Evolutionary conservation across 345 rosid genomes (phyloP), one percentile per base, ranked within the genome.

Genomic region (Kernera saxatilis): DNA sequence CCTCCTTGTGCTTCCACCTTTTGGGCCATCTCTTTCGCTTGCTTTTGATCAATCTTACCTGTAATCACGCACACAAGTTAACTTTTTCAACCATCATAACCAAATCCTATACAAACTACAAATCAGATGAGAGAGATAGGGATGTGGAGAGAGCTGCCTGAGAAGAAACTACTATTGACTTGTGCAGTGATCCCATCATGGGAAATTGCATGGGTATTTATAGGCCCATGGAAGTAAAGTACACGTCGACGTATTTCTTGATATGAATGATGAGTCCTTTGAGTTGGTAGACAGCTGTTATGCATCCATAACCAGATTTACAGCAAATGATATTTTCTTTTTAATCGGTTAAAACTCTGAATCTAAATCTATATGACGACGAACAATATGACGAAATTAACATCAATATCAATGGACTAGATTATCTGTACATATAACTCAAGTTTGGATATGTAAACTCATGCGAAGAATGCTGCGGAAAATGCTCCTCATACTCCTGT

Each of bases 1-100:
- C 69, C 49, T 17, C 65, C 69, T 13, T 60, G 51, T 11, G 72
- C 61, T 30, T 22, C 70, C 39, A 72, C 32, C 51, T 43, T 68
- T 19, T 36, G 71, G 12, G 60, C 60, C 61, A 66, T 66, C 43
- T 64, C 58, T 50, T 51, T 23, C 13, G 18, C 35, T 63, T 63
- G 9, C 55, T 27, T 35, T 63, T 30, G 5, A 61, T 26, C 12
- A 8, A 2, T 48, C 56, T 36, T n/a, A 51, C 13, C 50, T 58
- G 22, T 17, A 35, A 12, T 17, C 5, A 19, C 55, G 11, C 45
- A 69, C 30, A 22, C n/a, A 1, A 26, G n/a, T n/a, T n/a, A n/a
- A 50, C 1, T 51, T 18, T 14, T 45, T 17, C 10, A 45, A 11
- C 14, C 3, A 19, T 21, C 8, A 39, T 23, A 29, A 5, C 17